Conservation (phyloP, 2,329 filamentous ascomycete species). For the Ophiostoma ulmi region DNA sequence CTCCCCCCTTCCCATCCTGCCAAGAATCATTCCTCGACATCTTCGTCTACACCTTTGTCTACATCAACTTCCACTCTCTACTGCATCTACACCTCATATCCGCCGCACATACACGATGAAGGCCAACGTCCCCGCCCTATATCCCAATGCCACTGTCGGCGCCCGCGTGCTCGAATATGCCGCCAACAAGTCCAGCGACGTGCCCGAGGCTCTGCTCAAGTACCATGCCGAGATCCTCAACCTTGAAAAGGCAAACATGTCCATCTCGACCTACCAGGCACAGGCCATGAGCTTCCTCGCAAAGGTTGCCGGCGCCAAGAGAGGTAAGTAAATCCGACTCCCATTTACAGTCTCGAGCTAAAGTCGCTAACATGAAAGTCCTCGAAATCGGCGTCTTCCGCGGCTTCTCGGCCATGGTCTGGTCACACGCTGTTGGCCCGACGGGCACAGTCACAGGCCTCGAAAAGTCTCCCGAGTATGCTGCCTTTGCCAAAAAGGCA, state of each 20-base stretch:
- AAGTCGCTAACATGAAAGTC: constrained; percentile 32
- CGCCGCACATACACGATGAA: constrained; percentile 35
- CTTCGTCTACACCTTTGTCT: neutral
- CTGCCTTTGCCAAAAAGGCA: constrained; percentile 38
- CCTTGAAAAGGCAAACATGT: constrained; percentile 27
- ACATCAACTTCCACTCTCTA: neutral
- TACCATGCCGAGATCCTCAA: constrained; percentile 37
- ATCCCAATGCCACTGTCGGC: constrained; percentile 40
- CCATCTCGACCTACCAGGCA: constrained; percentile 31
- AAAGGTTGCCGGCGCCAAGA: constrained; percentile 39
- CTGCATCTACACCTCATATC: neutral
- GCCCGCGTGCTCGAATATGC: constrained; percentile 42
- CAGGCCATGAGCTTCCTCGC: constrained; percentile 38
- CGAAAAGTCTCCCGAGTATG: constrained; percentile 44
- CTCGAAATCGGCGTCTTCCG: constrained; percentile 48
- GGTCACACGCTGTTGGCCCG: constrained; percentile 44
- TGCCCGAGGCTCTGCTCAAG: constrained; percentile 41
- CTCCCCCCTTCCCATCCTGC: neutral
- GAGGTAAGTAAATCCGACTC: constrained; percentile 44
- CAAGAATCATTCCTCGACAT: neutral
- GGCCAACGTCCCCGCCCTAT: constrained; percentile 38
- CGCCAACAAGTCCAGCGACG: constrained; percentile 38
- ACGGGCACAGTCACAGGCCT: constrained; percentile 42
- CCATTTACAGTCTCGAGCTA: constrained; percentile 36
- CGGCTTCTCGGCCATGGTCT: constrained; percentile 46